phyloP scores from a whole-genome alignment of 208 protist genomes.

The Acanthamoeba healyi region DNA sequence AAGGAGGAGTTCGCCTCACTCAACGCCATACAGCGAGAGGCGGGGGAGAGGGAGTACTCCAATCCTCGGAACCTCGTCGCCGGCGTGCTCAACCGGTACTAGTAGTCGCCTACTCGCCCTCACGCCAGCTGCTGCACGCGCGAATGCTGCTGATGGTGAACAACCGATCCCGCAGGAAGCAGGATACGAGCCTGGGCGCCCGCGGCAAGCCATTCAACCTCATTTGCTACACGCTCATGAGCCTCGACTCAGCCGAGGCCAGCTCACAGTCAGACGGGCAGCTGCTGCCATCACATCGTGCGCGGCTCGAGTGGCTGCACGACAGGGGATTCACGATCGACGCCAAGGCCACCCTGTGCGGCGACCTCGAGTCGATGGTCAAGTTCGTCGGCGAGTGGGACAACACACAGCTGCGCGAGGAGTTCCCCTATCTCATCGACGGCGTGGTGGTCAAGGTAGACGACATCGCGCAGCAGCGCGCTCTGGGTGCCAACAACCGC shows the following conservation, averaged over 20 bases:
- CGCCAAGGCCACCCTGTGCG: not conserved
- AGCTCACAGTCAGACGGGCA: too few species aligned
- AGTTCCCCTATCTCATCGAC: slow-evolving; percentile 78
- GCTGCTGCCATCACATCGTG: not conserved
- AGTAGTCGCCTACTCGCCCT: not conserved
- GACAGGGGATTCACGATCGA: slow-evolving; percentile 19
- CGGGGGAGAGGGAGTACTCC: slow-evolving; percentile 67
- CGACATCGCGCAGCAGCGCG: slow-evolving; percentile 56
- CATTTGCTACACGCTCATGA: slow-evolving; percentile 20
- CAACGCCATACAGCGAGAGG: slow-evolving; percentile 56
- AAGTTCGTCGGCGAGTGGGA: slow-evolving; percentile 45
- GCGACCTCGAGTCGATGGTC: not conserved
- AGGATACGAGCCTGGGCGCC: not conserved
- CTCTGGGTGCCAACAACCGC: slow-evolving; percentile 66
- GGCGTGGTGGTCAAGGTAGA: slow-evolving; percentile 83
- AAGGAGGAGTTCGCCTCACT: slow-evolving; percentile 69
- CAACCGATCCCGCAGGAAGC: not conserved
- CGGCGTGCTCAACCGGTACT: slow-evolving; percentile 75
- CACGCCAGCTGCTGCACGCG: not conserved
- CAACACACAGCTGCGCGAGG: not conserved
- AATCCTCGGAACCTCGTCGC: slow-evolving; percentile 84
- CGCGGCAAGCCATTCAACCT: not conserved
- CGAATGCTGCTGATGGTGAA: too few species aligned
- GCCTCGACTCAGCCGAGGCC: too few species aligned
- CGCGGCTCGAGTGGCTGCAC: not conserved